phyloP scores from a whole-genome alignment of 345 rosid genomes.

The Dipteronia dyeriana region DNA sequence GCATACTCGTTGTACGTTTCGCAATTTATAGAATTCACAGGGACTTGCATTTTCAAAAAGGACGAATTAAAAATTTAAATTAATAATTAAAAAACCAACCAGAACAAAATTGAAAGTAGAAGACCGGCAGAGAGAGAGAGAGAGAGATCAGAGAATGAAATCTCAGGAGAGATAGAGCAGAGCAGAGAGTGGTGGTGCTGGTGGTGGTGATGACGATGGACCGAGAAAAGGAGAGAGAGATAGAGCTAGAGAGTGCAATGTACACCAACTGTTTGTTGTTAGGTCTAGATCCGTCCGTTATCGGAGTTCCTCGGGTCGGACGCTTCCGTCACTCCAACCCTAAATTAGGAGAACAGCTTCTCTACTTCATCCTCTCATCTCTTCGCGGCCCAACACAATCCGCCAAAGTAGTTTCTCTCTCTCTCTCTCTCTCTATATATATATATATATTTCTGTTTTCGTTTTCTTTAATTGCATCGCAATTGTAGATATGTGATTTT shows the following conservation, averaged over 20 bases:
- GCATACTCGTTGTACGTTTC: background rate
- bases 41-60: constrained; percentile 31
- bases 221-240: constrained; percentile 98
- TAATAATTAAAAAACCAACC: constrained; percentile 25
- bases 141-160: constrained; percentile 6
- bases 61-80: constrained; percentile 12
- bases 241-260: constrained; percentile 99
- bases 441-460: background rate
- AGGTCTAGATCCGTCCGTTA: constrained; percentile 90
- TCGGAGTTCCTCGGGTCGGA: constrained; percentile 93
- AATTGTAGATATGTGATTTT: constrained; percentile 11
- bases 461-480: constrained; percentile 11
- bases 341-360: constrained; percentile 98
- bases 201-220: constrained; percentile 86
- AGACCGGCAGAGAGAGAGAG: constrained; percentile 21
- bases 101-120: constrained; percentile 15
- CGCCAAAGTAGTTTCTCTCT: constrained; percentile 60
- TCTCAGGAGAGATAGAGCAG: constrained; percentile 17
- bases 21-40: constrained; percentile 18
- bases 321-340: constrained; percentile 99
- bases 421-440: background rate
- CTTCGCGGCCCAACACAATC: constrained; percentile 98
- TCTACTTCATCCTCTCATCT: constrained; percentile 95
- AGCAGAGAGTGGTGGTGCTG: constrained; percentile 10
- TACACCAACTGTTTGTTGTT: constrained; percentile 93